Evolutionary conservation across 164 flowering plant genomes (phyloP).

Genomic region (Echeveria elegans): DNA sequence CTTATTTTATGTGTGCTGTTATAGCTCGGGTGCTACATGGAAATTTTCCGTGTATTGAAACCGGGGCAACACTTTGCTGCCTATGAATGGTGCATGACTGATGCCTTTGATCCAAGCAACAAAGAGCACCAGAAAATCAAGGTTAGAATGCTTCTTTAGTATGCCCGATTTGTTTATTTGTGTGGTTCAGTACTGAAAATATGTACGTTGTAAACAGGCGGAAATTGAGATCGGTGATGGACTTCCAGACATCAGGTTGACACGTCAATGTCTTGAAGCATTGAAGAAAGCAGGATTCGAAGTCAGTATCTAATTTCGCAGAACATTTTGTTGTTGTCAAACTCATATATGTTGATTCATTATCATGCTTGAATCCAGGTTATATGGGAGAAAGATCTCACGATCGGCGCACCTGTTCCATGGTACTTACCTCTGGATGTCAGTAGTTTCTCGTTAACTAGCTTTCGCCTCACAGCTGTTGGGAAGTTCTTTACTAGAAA

Average conservation of each 20-base stretch:
- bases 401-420: constrained; percentile 69
- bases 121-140: constrained; percentile 76
- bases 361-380: constrained; percentile 17
- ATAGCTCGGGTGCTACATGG: constrained; percentile 88
- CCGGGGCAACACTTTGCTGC: constrained; percentile 97
- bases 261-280: constrained; percentile 71
- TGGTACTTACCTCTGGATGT: constrained; percentile 85
- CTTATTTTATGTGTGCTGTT: constrained; percentile 6
- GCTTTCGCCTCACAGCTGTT: constrained; percentile 66
- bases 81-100: constrained; percentile 98
- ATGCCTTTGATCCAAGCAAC: constrained; percentile 69
- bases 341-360: constrained; percentile 4
- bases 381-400: constrained; percentile 82
- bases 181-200: not conserved
- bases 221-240: constrained; percentile 92
- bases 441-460: constrained; percentile 54
- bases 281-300: constrained; percentile 81
- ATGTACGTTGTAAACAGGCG: constrained; percentile 29
- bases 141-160: constrained; percentile 24
- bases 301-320: constrained; percentile 24
- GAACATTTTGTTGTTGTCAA: not conserved
- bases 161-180: not conserved
- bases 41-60: constrained; percentile 80
- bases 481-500: constrained; percentile 78
- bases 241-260: constrained; percentile 72